Evolutionary conservation across 495 filamentous ascomycete species (phyloP), one percentile per base, ranked within the genome.

Genomic region (Podospora pseudocomata): DNA sequence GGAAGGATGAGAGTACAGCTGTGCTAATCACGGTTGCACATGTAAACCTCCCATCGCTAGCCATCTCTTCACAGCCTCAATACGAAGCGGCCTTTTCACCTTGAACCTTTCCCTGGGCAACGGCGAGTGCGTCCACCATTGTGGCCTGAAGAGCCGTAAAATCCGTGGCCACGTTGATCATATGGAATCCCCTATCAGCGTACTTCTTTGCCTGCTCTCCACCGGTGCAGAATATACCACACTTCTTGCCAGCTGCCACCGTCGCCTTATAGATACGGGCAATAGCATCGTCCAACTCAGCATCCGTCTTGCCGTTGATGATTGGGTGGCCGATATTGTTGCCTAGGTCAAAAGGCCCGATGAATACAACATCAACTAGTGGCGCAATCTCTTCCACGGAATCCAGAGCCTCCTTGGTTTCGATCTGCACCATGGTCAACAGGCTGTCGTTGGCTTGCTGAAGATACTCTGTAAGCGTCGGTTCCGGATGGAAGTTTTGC

Each of bases 351-450:
- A 89, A 92, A 0, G 92, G 92, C 0, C 92, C 92, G 63, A 94
- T 83, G 65, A 96, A 90, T 0, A 95, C 78, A 2, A 91, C 88
- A 73, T 93, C 90, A 20, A 93, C 84, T 0, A 93, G 84, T 7
- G 85, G 84, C 11, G 91, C 91, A 68, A 95, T 94, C 60, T 86
- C 88, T 64, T 90, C 86, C 26, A 91, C 86, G 66, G 86, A 81
- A 3, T 90, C 86, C 56, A 95, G 78, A 0, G 91, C 91, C 71
- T 89, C 89, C 68, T 81, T 82, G 0, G 92, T 95, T 78, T 96
- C 92, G 65, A 95, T 93, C 80, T 95, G 92, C 32, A 93, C 86
- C 72, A 92, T 88, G 23, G 89, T 90, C 39, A 92, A 75, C 15
- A 94, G 78, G 53, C 84, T 82, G 11, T 86, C 85, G 77, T 94